These are phyloP conservation scores for Scheffersomyces stipitis DNA, from an alignment of 805 yeast genomes.

Conservation along the genomic window DNA sequence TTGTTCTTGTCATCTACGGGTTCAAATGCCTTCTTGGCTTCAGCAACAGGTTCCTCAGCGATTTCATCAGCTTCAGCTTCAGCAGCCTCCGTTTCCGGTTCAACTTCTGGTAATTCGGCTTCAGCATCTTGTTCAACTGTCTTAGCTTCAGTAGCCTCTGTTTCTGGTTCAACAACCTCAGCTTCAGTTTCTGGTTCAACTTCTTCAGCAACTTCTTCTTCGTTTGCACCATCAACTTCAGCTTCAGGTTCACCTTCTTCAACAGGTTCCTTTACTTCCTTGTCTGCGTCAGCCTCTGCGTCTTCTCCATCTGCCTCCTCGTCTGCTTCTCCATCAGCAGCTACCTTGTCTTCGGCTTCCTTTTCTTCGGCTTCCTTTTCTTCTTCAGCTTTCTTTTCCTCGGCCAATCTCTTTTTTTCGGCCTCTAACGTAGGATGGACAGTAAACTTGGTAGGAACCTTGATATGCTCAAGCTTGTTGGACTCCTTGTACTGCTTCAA, in stretches of 20 bases:
- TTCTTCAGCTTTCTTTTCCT: background rate
- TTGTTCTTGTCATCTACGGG: conserved; percentile 38
- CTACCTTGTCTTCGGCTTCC: conserved; percentile 4
- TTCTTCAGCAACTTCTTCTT: conserved; percentile 9
- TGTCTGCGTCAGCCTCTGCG: conserved; percentile 3
- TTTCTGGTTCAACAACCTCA: conserved; percentile 8
- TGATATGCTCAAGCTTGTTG: conserved; percentile 31
- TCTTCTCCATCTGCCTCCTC: conserved; percentile 6
- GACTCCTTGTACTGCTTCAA: conserved; percentile 34
- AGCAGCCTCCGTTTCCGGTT: conserved; percentile 1
- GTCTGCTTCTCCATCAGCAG: conserved; percentile 3
- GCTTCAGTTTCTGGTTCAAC: conserved; percentile 9
- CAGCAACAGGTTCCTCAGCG: conserved; percentile 27
- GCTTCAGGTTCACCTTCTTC: background rate
- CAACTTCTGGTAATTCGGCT: conserved; percentile 5
- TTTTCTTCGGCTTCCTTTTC: conserved; percentile 4
- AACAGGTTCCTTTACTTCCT: conserved; percentile 4
- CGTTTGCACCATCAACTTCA: conserved; percentile 1
- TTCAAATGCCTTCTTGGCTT: conserved; percentile 31
- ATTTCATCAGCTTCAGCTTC: conserved; percentile 7
- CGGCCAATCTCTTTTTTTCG: conserved; percentile 9
- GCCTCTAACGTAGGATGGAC: conserved; percentile 40
- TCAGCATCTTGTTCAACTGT: conserved; percentile 6
- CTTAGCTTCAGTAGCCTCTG: conserved; percentile 1
- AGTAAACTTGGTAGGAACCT: conserved; percentile 41